Percentiles rank a stretch among this genome's conserved stretches.
These are phyloP conservation scores for Penicillium capsulatum DNA, from an alignment of 2,329 filamentous ascomycete genomes.

Conservation along the genomic window DNA sequence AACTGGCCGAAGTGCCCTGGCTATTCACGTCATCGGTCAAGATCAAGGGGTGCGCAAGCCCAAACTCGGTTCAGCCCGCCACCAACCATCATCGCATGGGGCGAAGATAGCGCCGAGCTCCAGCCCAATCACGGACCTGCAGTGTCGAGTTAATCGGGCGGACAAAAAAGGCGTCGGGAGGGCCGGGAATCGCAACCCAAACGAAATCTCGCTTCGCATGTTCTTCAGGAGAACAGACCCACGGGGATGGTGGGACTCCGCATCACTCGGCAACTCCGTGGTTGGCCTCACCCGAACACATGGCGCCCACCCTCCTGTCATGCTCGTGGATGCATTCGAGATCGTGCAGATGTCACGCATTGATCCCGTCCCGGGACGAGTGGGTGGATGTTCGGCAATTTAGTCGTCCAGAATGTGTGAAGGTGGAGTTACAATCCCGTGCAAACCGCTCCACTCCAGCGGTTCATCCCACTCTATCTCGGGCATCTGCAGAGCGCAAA, in stretches of 20 bases:
- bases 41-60: too few species aligned
- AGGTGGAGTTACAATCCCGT: slow-evolving; percentile 15
- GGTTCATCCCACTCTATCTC: slow-evolving; percentile 8
- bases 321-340: too few species aligned
- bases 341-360: background rate
- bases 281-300: too few species aligned
- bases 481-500: slow-evolving; percentile 15
- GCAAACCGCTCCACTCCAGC: slow-evolving; percentile 8
- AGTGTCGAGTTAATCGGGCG: background rate
- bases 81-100: background rate
- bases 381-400: background rate
- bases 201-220: background rate
- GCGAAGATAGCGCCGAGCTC: background rate
- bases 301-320: too few species aligned
- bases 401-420: background rate
- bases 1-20: too few species aligned
- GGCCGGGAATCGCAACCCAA: background rate
- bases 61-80: slow-evolving; percentile 5
- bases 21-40: too few species aligned
- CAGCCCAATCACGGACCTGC: slow-evolving; percentile 1
- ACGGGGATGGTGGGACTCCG: background rate
- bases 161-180: background rate
- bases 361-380: background rate
- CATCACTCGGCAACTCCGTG: too few species aligned
- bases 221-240: background rate